Base-by-base conservation (phyloP, 2,329 filamentous ascomycete genomes). In the Neocatenulostroma microsporum region DNA sequence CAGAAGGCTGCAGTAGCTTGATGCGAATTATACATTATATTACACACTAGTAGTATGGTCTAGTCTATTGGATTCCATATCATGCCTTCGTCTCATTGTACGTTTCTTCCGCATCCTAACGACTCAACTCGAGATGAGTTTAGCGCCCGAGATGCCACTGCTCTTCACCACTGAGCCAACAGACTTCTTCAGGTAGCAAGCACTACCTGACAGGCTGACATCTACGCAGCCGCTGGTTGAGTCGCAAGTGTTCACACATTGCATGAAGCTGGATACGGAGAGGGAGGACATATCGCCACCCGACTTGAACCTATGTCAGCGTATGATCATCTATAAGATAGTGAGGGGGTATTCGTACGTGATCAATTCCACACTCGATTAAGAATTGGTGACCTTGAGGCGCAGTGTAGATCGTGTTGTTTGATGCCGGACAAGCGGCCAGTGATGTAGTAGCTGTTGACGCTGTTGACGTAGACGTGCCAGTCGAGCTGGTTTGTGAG, bases 131-230 rank as follows among this genome's bases (percentile, higher is more conserved):
- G n/a, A n/a, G 20, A 53, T 31, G 20, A 58, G 34, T 40, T 48
- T 47, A 3, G 53, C 52, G 12, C 52, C 52, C 36, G 34, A 40
- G 28, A 55, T 31, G 9, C 38, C 39, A 4, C 24, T 27, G 18
- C 36, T 39, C 4, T 27, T 30, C 7, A 46, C 23, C 5, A 46
- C 45, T 23, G 36, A 15, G 18, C 50, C 51, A 13, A 56, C 17
- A 4, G 35, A 46, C 12, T 34, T 47, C 50, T 58, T 58, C 38
- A 55, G 39, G 41, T 56, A 58, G 39, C 50, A 54, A 12, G 54
- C 50, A 11, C 42, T 18, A 12, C 55, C 55, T 14, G 45, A 46
- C 4, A 51, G 39, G n/a, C 47, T 48, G 21, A 57, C 52, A 25
- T 54, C 53, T 20, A 56, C 53, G 41, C 55, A 57, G 26, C 46